phyloP scores from a whole-genome alignment of 2,329 filamentous ascomycete genomes.

The Trichoderma semiorbis region DNA sequence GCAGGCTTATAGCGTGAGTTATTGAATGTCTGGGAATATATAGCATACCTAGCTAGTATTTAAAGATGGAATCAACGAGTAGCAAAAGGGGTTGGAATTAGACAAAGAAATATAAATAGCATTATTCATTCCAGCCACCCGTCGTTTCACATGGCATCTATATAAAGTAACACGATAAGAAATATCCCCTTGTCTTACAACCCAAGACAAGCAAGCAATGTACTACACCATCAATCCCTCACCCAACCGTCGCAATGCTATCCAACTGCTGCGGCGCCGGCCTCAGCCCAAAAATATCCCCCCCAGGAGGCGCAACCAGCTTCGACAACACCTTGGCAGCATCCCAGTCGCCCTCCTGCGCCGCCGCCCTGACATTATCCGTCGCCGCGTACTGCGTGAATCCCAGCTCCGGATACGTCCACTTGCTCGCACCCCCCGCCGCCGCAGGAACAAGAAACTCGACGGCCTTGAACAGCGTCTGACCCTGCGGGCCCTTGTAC shows the following conservation, averaged over 20 bases:
- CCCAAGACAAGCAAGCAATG: background rate
- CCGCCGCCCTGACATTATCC: conserved; percentile 27
- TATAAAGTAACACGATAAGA: background rate
- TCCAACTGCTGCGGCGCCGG: conserved; percentile 29
- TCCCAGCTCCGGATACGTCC: conserved; percentile 24
- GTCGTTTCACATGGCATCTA: background rate
- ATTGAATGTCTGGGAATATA: background rate
- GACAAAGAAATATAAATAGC: background rate
- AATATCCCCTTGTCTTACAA: background rate
- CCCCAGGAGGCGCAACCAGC: conserved; percentile 22
- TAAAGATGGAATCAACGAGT: background rate
- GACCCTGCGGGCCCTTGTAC: conserved; percentile 24
- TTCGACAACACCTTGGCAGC: conserved; percentile 19
- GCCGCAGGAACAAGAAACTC: conserved; percentile 28
- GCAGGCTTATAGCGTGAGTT: conserved; percentile 13
- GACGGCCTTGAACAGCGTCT: conserved; percentile 24
- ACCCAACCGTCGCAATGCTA: conserved; percentile 21
- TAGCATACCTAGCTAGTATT: background rate
- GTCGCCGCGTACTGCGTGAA: conserved; percentile 27
- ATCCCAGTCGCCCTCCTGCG: conserved; percentile 22
- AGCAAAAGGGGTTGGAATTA: background rate
- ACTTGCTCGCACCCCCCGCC: conserved; percentile 16
- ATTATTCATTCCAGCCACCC: background rate
- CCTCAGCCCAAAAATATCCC: conserved; percentile 26
- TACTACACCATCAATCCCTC: background rate